Percentiles rank a stretch among this genome's conserved stretches.
Evolutionary conservation across 768 basidiomycete genomes (phyloP).

Genomic region (Strobilomyces confusus): DNA sequence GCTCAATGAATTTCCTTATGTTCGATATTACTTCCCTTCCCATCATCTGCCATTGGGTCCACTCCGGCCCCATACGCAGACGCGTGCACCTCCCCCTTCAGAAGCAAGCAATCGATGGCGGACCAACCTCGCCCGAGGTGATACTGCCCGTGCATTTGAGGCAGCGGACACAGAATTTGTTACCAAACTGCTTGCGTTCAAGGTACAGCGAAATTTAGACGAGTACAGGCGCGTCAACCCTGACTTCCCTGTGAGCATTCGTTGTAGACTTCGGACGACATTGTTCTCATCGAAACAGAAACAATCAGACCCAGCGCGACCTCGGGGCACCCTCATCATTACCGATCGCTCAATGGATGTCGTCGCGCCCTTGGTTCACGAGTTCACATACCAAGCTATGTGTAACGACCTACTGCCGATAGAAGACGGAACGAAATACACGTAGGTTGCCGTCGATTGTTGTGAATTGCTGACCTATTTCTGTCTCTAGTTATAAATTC

Average conservation of each 20-base stretch:
- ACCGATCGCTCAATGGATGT: conserved; percentile 98
- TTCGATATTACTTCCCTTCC: conserved; percentile 87
- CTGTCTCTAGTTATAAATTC: conserved; percentile 75
- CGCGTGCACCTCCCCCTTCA: conserved; percentile 60
- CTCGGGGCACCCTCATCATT: conserved; percentile 79
- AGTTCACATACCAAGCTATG: conserved; percentile 99
- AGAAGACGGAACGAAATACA: conserved; percentile 80
- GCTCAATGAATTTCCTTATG: conserved; percentile 86
- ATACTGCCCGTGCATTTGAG: conserved; percentile 64
- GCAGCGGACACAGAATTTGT: conserved; percentile 71
- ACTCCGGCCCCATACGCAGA: conserved; percentile 62
- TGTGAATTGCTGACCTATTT: conserved; percentile 3
- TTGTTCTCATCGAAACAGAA: conserved; percentile 37
- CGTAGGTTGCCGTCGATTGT: conserved; percentile 47
- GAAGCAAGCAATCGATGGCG: conserved; percentile 72
- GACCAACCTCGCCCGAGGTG: conserved; percentile 73
- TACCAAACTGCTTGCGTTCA: conserved; percentile 77
- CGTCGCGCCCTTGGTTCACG: conserved; percentile 86
- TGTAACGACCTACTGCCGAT: conserved; percentile 90
- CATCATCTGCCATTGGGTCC: conserved; percentile 83
- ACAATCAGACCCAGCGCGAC: conserved; percentile 52
- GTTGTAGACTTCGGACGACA: neutral
- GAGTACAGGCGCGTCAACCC: conserved; percentile 82
- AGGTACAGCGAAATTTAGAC: conserved; percentile 80
- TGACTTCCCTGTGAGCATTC: conserved; percentile 74